A percentile compares a stretch with the other conserved stretches of the same genome.
Conservation (phyloP, 345 rosid genomes). For the Heritiera littoralis region DNA sequence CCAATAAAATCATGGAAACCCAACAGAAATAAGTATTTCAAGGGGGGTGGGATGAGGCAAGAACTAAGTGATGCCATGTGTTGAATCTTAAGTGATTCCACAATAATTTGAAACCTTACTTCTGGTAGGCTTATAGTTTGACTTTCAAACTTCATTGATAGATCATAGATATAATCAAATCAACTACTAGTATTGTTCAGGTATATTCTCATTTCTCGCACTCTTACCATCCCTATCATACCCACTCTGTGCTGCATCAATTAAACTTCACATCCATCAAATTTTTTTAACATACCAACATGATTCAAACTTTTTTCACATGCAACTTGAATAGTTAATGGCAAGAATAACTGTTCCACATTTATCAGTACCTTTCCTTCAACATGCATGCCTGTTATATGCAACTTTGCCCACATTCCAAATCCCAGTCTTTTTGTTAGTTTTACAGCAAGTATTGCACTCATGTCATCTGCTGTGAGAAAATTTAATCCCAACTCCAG, state of each 20-base stretch:
- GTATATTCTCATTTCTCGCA: not conserved
- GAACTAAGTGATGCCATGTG: conserved; percentile 1
- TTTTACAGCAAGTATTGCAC: conserved; percentile 85
- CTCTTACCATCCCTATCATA: not conserved
- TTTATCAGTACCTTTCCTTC: conserved; percentile 78
- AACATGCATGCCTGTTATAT: conserved; percentile 91
- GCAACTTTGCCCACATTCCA: conserved; percentile 92
- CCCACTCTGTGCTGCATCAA: not conserved
- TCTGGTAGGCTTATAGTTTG: not conserved
- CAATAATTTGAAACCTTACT: too few species aligned
- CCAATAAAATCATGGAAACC: not conserved
- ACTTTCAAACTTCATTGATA: not conserved
- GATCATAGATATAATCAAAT: not conserved
- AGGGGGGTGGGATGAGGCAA: not conserved
- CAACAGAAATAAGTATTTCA: not conserved
- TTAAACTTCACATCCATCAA: not conserved
- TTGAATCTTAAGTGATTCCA: conserved; percentile 3
- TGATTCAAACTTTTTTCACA: not conserved
- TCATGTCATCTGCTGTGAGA: conserved; percentile 92
- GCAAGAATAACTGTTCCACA: not conserved
- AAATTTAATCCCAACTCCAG: conserved; percentile 90
- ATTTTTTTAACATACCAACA: not conserved
- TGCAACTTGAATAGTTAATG: not conserved
- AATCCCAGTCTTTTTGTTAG: conserved; percentile 85
- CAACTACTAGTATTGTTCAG: not conserved